These are phyloP conservation scores for Multifurca ochricompacta DNA, from an alignment of 768 basidiomycete species.

Conservation along the genomic window DNA sequence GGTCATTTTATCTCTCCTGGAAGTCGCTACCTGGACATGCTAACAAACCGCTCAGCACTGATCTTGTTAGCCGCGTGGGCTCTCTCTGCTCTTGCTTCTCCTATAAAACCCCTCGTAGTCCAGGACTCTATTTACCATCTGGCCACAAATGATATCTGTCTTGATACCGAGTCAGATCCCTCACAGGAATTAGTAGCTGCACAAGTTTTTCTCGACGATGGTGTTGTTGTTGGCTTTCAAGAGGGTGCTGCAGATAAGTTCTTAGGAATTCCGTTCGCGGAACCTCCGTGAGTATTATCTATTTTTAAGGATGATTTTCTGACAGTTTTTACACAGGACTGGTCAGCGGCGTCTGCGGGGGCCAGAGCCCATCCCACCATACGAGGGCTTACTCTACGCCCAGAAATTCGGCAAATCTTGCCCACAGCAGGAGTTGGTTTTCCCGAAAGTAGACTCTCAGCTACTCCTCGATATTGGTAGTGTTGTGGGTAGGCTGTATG, in stretches of 20 bases:
- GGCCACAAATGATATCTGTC: not conserved
- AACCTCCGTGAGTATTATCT: slow-evolving; percentile 29
- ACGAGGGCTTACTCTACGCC: slow-evolving; percentile 18
- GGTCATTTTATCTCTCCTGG: not conserved
- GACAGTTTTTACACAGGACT: slow-evolving; percentile 21
- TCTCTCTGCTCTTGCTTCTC: slow-evolving; percentile 8
- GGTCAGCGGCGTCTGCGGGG: slow-evolving; percentile 31
- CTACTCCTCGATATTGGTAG: not conserved
- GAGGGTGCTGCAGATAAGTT: slow-evolving; percentile 27
- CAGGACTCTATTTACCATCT: not conserved
- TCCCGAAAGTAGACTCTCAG: slow-evolving; percentile 5
- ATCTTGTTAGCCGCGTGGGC: not conserved
- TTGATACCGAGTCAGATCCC: not conserved
- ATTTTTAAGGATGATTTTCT: too few species aligned
- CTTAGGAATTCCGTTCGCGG: slow-evolving; percentile 36
- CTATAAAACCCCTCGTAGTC: not conserved
- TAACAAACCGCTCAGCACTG: not conserved
- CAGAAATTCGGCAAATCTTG: slow-evolving; percentile 23
- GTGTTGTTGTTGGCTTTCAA: slow-evolving; percentile 25
- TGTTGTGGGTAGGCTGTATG: not conserved
- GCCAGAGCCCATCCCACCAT: slow-evolving; percentile 23
- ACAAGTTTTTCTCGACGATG: slow-evolving; percentile 26
- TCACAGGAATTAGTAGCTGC: not conserved
- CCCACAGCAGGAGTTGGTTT: slow-evolving; percentile 22
- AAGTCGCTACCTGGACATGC: not conserved